Evolutionary conservation across 192 early-diverging fungal species (phyloP).

Genomic region (Backusella morwellensis): DNA sequence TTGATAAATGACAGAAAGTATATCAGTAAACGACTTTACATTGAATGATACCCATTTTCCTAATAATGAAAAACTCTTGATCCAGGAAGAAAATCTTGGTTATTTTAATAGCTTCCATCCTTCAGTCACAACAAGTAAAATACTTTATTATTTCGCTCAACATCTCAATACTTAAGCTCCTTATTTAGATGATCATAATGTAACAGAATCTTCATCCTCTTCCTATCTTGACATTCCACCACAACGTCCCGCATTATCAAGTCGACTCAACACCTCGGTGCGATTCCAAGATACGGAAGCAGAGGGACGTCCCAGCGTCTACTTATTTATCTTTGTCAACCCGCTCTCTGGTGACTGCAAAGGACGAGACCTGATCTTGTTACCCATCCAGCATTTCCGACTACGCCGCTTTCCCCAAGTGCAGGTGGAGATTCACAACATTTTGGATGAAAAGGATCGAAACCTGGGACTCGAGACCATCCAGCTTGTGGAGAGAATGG

Average conservation of each 20-base stretch:
- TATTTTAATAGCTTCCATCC: not conserved
- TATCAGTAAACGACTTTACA: not conserved
- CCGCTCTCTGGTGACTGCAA: slow-evolving; percentile 71
- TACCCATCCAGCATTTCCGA: slow-evolving; percentile 66
- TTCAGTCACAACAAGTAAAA: not conserved
- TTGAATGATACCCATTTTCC: not conserved
- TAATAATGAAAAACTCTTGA: not conserved
- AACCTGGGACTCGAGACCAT: slow-evolving; percentile 56
- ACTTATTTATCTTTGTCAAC: slow-evolving; percentile 76
- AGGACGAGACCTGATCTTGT: slow-evolving; percentile 55
- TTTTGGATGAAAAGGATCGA: slow-evolving; percentile 56
- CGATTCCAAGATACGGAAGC: slow-evolving; percentile 16
- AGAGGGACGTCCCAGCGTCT: slow-evolving; percentile 45
- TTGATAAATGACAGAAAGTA: not conserved
- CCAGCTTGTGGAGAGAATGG: slow-evolving; percentile 23
- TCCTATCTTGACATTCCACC: not conserved
- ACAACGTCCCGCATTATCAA: not conserved
- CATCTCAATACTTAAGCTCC: not conserved
- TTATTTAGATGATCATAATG: not conserved
- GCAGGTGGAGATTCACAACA: slow-evolving; percentile 72
- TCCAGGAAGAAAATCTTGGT: not conserved
- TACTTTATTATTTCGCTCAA: too few species aligned
- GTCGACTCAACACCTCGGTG: slow-evolving; percentile 19
- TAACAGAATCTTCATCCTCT: not conserved
- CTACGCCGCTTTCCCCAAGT: slow-evolving; percentile 60